These are phyloP conservation scores for Venturia effusa DNA, from an alignment of 2,329 filamentous ascomycete genomes.

Conservation along the genomic window DNA sequence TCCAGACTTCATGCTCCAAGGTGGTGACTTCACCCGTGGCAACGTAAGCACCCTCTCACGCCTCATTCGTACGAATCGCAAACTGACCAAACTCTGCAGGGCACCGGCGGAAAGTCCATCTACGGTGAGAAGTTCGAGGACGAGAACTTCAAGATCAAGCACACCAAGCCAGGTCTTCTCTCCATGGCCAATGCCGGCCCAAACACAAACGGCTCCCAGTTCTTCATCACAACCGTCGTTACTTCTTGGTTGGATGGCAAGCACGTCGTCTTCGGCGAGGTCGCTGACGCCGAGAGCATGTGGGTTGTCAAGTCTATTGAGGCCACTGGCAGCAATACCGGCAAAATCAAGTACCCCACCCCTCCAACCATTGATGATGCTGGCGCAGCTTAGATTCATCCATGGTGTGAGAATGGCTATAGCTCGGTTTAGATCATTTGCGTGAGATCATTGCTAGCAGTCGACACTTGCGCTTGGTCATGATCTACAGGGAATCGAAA, in stretches of 20 bases:
- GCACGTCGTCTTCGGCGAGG: conserved; percentile 52
- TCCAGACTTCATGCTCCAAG: conserved; percentile 94
- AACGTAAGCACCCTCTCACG: conserved; percentile 53
- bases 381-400: not conserved
- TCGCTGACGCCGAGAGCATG: conserved; percentile 10
- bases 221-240: conserved; percentile 60
- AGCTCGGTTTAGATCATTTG: not conserved
- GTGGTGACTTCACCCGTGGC: conserved; percentile 88
- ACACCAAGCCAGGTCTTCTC: conserved; percentile 65
- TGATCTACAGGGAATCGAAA: not conserved
- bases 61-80: not conserved
- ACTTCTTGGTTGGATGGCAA: conserved; percentile 63
- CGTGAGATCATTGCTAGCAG: not conserved
- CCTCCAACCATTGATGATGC: conserved; percentile 5
- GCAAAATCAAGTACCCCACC: conserved; percentile 10
- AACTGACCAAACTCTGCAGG: conserved; percentile 37
- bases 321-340: conserved; percentile 9
- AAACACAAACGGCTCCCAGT: conserved; percentile 65
- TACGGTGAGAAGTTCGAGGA: conserved; percentile 90
- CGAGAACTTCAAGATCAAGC: conserved; percentile 76
- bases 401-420: not conserved
- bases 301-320: conserved; percentile 8
- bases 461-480: not conserved
- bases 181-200: conserved; percentile 94
- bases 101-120: conserved; percentile 86